These are phyloP conservation scores for Diplodia corticola DNA, from an alignment of 2,329 filamentous ascomycete species.

Conservation along the genomic window DNA sequence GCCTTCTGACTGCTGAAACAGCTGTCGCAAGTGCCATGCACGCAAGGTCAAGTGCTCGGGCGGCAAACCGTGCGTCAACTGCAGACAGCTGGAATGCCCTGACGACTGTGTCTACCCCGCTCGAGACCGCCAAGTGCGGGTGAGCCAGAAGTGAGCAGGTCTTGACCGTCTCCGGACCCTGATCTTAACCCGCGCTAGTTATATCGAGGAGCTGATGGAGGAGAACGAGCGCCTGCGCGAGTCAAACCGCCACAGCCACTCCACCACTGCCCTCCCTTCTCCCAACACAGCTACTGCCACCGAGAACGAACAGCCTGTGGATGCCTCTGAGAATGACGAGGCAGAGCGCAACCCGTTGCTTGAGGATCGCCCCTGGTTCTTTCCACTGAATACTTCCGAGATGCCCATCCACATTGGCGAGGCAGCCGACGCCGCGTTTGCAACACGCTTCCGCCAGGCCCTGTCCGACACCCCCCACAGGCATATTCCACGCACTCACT, in stretches of 20 bases:
- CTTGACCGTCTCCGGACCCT: not conserved
- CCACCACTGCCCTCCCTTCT: not conserved
- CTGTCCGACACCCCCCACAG: conserved; percentile 29
- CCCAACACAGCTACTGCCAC: not conserved
- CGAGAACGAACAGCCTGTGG: not conserved
- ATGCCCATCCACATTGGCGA: conserved; percentile 41
- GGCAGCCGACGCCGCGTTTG: conserved; percentile 42
- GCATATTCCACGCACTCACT: conserved; percentile 39
- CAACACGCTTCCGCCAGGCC: conserved; percentile 39
- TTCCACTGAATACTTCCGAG: conserved; percentile 33
- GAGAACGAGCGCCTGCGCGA: conserved; percentile 35
- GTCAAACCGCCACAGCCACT: conserved; percentile 4
- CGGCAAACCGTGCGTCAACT: conserved; percentile 36
- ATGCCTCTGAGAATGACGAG: conserved; percentile 28
- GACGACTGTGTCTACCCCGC: conserved; percentile 32
- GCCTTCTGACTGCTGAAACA: conserved; percentile 11
- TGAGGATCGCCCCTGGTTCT: conserved; percentile 41
- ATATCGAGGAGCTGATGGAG: conserved; percentile 33
- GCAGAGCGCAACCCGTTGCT: conserved; percentile 37
- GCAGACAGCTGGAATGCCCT: conserved; percentile 26
- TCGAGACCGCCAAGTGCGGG: conserved; percentile 34
- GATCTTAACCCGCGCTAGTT: conserved; percentile 23
- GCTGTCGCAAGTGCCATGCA: conserved; percentile 32
- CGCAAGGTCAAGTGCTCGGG: conserved; percentile 40
- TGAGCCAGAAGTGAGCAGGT: conserved; percentile 31